Base-by-base conservation (phyloP, 805 yeast genomes). In the Torulaspora gathmanii region DNA sequence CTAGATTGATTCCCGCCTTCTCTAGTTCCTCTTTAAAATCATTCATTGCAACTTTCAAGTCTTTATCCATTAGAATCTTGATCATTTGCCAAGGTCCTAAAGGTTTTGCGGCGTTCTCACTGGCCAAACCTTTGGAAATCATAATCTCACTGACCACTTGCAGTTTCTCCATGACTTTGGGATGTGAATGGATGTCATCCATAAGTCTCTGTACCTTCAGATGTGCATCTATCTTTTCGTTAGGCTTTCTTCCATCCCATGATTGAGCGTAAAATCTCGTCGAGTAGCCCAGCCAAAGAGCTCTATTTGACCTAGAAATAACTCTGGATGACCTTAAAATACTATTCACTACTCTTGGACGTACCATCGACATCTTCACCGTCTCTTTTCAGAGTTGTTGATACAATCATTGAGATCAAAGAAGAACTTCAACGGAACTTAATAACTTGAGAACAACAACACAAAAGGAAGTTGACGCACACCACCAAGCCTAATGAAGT, bases 61-160 rank as follows among this genome's bases (percentile, higher is more conserved):
- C 64, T 42, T 51, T 51, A 37, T 61, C 58, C 47, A 51, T 52
- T 10, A 61, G 34, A n/a, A 61, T 44, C 47, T 58, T 60, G 23
- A 61, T 49, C 49, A 56, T 52, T 46, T 57, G 56, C 59, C 57
- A 53, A 25, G 58, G 53, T 8, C 51, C 51, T 20, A 46, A 23
- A 9, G 57, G 53, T 19, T 56, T 52, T 5, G 53, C 31, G 2
- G 47, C 17, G 16, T 53, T 50, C n/a, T 51, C 54, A 31, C 38
- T 42, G 4, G 53, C 56, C 17, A 56, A 41, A 11, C 53, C 54
- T 35, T 56, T 57, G n/a, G 52, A 46, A 12, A 51, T 41, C 56
- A 60, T 49, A 3, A 60, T 28, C 17, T 52, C 50, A 25, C 55
- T 53, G 9, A 59, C 49, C 6, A 39, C 46, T 29, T 54, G 52